Conservation (phyloP, 2,329 filamentous ascomycete species). For the Ceratocystis smalleyi region DNA sequence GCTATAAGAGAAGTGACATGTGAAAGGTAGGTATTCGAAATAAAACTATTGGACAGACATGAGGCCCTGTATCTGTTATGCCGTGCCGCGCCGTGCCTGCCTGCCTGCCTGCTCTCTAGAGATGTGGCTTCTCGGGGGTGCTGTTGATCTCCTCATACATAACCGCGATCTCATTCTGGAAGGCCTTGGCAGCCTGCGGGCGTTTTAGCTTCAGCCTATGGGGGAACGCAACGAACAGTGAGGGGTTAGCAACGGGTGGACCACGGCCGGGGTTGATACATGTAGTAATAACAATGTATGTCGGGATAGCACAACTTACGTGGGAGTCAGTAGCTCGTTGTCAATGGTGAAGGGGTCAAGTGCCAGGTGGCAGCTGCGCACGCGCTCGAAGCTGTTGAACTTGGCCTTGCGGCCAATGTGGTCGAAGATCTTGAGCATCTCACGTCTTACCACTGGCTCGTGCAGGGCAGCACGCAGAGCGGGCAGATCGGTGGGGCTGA, state of each 20-base stretch:
- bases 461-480: constrained; percentile 51
- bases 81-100: no score
- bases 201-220: constrained; percentile 44
- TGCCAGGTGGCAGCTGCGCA: constrained; percentile 57
- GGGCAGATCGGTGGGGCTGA: constrained; percentile 48
- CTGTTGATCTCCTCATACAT: constrained; percentile 40
- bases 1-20: background rate
- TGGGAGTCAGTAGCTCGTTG: constrained; percentile 77
- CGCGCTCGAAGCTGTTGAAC: constrained; percentile 81
- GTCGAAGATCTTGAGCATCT: constrained; percentile 65
- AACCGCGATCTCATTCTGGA: constrained; percentile 36
- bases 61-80: no score
- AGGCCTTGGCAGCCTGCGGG: constrained; percentile 38
- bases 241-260: background rate
- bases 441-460: constrained; percentile 55
- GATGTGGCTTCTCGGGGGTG: constrained; percentile 8
- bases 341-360: constrained; percentile 86
- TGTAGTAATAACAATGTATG: no score
- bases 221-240: background rate
- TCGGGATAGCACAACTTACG: constrained; percentile 41
- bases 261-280: background rate
- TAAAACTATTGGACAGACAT: background rate
- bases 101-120: background rate
- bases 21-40: background rate
- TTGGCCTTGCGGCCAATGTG: constrained; percentile 66